Conservation (phyloP, 169 alveolate species). For the Cryptosporidium viatorum region DNA sequence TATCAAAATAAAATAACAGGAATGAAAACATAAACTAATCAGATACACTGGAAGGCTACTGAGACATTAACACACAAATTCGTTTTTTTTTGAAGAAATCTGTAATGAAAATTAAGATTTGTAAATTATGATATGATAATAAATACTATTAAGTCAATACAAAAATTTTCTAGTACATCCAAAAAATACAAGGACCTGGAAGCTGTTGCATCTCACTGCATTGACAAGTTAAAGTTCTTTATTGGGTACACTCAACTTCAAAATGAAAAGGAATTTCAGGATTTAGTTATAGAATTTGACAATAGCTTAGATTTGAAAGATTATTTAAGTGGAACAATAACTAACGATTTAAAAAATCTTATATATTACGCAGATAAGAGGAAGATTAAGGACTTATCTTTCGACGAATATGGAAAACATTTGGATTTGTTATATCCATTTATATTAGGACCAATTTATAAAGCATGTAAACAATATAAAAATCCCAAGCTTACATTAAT, state of each 20-base stretch:
- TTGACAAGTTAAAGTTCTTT: slow-evolving; percentile 54
- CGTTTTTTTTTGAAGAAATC: background rate
- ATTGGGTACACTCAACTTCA: slow-evolving; percentile 10
- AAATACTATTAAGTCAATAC: slow-evolving; percentile 39
- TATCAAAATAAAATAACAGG: background rate
- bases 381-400: slow-evolving; percentile 7
- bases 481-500: slow-evolving; percentile 21
- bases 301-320: slow-evolving; percentile 1
- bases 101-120: background rate
- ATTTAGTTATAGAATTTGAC: slow-evolving; percentile 20
- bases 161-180: slow-evolving; percentile 31
- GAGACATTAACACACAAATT: background rate
- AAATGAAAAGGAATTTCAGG: slow-evolving; percentile 19
- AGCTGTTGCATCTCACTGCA: slow-evolving; percentile 40
- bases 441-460: slow-evolving; percentile 39
- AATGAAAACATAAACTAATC: background rate
- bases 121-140: slow-evolving; percentile 58
- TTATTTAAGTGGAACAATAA: background rate
- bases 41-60: background rate
- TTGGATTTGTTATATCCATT: slow-evolving; percentile 37
- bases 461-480: slow-evolving; percentile 40
- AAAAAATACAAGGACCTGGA: slow-evolving; percentile 57
- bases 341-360: slow-evolving; percentile 10
- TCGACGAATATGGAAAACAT: slow-evolving; percentile 20
- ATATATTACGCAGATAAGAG: slow-evolving; percentile 29